Evolutionary conservation across 306 rosid genomes (phyloP), one percentile per base, ranked within the genome.

Genomic region (Crotalaria pallida): DNA sequence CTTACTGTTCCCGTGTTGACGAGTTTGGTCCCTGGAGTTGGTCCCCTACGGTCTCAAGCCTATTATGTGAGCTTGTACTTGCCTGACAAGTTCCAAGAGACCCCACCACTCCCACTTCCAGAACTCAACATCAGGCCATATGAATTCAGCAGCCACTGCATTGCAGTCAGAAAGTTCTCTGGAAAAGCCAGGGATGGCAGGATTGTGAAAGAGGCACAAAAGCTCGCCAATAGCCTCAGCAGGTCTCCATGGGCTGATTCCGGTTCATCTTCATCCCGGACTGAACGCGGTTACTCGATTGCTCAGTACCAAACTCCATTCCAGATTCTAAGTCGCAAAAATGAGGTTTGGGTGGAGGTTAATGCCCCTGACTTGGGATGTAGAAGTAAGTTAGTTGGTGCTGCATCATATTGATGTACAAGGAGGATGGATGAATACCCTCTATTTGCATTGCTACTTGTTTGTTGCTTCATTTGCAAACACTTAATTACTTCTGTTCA

Each of bases 311-410:
- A 77, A 45, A 69, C 83, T 67, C 96, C 96, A 2, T 77, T 86
- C 22, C 31, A 63, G 63, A 40, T 87, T 31, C 52, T 61, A 21
- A 87, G 87, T 7, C 88, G 92, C 23, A 82, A 38, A 16, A 92
- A 89, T 63, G 96, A 89, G 79, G 89, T 92, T 60, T 89, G 96
- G 98, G 92, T 84, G 9, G 96, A 86, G 17, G 13, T 89, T 38
- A 58, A 73, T 69, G 82, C 86, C 10, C 78, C 86, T 34, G 71
- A 79, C 2, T 47, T 84, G 0, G 93, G 76, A 2, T 81, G 85
- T 53, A 31, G 76, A 2, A 79, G 85, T 53, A 31, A 73, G 6
- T 50, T 31, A 9, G 55, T 58, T 69, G 75, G 4, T 33, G 65
- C 61, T 66, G 86, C 90, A 24, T 17, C 84, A 1, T 85, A 76